Evolutionary conservation across 1,139 yeast species (phyloP).

Genomic region (Yamadazyma jaroonii): DNA sequence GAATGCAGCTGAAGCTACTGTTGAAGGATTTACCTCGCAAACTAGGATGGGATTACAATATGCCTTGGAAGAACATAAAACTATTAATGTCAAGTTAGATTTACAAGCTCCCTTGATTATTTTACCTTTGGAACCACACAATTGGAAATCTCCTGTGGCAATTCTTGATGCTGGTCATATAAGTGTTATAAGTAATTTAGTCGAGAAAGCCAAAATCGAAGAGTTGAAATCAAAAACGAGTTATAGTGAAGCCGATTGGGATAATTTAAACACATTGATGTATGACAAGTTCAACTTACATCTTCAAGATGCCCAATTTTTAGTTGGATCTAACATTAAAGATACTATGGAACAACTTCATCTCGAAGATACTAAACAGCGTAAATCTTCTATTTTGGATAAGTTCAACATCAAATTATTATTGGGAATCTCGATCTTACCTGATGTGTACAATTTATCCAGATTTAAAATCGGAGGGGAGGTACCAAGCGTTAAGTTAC

Average conservation of each 20-base stretch:
- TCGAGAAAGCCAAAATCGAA: slow-evolving; percentile 65
- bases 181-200: slow-evolving; percentile 77
- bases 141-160: slow-evolving; percentile 84
- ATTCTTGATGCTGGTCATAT: slow-evolving; percentile 96
- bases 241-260: slow-evolving; percentile 73
- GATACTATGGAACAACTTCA: slow-evolving; percentile 73
- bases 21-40: slow-evolving; percentile 85
- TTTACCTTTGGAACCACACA: slow-evolving; percentile 79
- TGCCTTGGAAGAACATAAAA: slow-evolving; percentile 91
- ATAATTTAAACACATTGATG: slow-evolving; percentile 70
- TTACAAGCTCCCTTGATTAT: slow-evolving; percentile 91
- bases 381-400: slow-evolving; percentile 63
- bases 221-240: slow-evolving; percentile 67
- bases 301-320: slow-evolving; percentile 82
- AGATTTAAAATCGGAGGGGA: slow-evolving; percentile 73
- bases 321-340: slow-evolving; percentile 80
- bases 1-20: slow-evolving; percentile 94
- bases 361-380: slow-evolving; percentile 31
- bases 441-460: slow-evolving; percentile 74
- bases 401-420: slow-evolving; percentile 70
- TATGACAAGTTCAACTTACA: slow-evolving; percentile 81
- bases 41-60: slow-evolving; percentile 92
- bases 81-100: slow-evolving; percentile 79
- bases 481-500: slow-evolving; percentile 69
- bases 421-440: slow-evolving; percentile 80